Evolutionary conservation across 1,139 yeast genomes (phyloP).

Genomic region (Kodamaea derodonti): DNA sequence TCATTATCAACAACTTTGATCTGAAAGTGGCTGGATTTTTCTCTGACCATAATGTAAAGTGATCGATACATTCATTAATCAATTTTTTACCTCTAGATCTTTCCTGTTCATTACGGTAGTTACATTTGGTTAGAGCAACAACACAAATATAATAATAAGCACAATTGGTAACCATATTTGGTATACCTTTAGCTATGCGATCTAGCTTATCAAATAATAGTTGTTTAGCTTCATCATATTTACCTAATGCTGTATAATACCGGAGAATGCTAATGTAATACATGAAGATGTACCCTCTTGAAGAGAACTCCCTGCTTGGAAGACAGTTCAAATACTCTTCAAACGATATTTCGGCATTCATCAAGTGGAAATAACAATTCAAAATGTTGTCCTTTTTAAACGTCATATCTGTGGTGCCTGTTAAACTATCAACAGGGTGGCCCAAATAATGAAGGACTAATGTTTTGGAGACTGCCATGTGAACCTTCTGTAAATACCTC

Average conservation of each 20-base stretch:
- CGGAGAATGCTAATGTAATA: constrained; percentile 7
- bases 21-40: constrained; percentile 34
- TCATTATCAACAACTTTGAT: constrained; percentile 30
- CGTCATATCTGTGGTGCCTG: constrained; percentile 1
- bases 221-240: constrained; percentile 20
- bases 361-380: constrained; percentile 13
- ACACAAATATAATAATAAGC: constrained; percentile 20
- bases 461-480: constrained; percentile 15
- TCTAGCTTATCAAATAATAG: constrained; percentile 16
- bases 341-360: constrained; percentile 16
- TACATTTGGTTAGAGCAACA: constrained; percentile 12
- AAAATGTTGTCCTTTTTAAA: not conserved
- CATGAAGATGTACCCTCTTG: constrained; percentile 6
- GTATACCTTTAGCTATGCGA: constrained; percentile 16
- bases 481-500: constrained; percentile 10
- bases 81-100: constrained; percentile 7
- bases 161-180: constrained; percentile 23
- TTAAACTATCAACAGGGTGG: constrained; percentile 10
- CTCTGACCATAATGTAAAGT: constrained; percentile 31
- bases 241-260: constrained; percentile 12
- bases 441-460: constrained; percentile 19
- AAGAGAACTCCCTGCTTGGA: constrained; percentile 3
- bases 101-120: constrained; percentile 5
- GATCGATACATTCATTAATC: constrained; percentile 14
- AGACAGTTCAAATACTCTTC: constrained; percentile 13